These are phyloP conservation scores for Lenwebbia sp. DNA, from an alignment of 345 rosid species.

Conservation along the genomic window DNA sequence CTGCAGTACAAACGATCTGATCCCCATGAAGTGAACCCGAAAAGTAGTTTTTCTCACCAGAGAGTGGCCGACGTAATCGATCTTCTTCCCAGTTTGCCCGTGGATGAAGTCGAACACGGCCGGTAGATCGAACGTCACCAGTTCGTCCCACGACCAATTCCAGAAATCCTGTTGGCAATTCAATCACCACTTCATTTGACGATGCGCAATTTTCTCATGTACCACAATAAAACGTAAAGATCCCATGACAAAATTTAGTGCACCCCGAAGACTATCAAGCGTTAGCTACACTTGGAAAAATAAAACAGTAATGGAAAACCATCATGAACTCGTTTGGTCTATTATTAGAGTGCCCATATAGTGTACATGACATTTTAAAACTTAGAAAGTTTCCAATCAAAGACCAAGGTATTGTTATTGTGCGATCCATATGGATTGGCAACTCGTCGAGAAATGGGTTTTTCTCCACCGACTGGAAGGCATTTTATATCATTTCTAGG, in stretches of 20 bases:
- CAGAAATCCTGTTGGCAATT: constrained; percentile 47
- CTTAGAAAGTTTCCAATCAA: too few relatives aligned
- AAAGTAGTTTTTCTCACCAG: constrained; percentile 27
- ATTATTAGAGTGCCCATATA: too few relatives aligned
- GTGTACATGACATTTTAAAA: too few relatives aligned
- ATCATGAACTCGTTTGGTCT: not conserved
- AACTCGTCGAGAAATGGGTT: too few relatives aligned
- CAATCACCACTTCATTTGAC: not conserved
- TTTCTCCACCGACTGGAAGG: too few relatives aligned
- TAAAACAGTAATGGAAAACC: not conserved
- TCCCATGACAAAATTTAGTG: not conserved
- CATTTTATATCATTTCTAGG: not conserved
- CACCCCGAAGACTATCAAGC: too few relatives aligned
- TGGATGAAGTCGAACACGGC: constrained; percentile 56
- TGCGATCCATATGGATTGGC: too few relatives aligned
- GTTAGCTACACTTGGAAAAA: not conserved
- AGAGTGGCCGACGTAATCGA: constrained; percentile 88
- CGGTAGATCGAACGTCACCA: constrained; percentile 60
- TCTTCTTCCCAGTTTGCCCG: constrained; percentile 50
- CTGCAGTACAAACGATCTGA: not conserved
- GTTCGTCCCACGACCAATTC: constrained; percentile 97
- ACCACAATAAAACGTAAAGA: too few relatives aligned
- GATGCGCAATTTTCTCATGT: not conserved
- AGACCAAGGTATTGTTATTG: too few relatives aligned
- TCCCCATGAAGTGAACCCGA: too few relatives aligned